These are phyloP conservation scores for Prunella vulgaris DNA, from an alignment of 257 asterid species.

Conservation along the genomic window DNA sequence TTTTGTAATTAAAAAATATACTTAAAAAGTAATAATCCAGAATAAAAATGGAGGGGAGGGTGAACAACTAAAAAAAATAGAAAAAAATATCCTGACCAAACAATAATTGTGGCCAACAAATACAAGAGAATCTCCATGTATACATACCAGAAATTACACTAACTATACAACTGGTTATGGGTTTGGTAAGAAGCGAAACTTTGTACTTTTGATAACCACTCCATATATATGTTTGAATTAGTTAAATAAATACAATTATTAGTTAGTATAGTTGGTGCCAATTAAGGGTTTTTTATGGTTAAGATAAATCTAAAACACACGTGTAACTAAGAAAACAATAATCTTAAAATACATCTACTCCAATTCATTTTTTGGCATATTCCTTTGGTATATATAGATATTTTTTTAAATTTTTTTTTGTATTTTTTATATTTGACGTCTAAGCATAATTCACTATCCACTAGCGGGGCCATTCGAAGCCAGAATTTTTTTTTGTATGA, in stretches of 20 bases:
- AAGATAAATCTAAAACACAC: constrained; percentile 18
- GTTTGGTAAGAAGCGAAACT: constrained; percentile 23
- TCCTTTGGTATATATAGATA: not conserved
- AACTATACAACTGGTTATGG: constrained; percentile 5
- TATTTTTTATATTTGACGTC: too few relatives aligned
- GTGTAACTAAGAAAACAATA: not conserved
- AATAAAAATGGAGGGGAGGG: too few relatives aligned
- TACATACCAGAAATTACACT: constrained; percentile 23
- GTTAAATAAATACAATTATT: constrained; percentile 7
- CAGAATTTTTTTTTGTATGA: too few relatives aligned
- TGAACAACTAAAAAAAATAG: too few relatives aligned
- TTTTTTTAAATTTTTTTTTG: too few relatives aligned
- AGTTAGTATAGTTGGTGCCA: constrained; percentile 19
- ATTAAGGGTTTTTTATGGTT: not conserved
- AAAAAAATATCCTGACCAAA: too few relatives aligned
- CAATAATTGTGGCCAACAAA: not conserved
- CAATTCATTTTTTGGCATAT: not conserved
- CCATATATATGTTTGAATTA: constrained; percentile 11
- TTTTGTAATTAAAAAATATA: too few relatives aligned
- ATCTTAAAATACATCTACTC: not conserved
- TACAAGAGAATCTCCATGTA: not conserved
- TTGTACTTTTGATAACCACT: constrained; percentile 18
- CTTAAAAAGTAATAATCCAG: too few relatives aligned
- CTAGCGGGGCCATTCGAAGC: too few relatives aligned
- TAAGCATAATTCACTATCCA: too few relatives aligned